phyloP scores from a whole-genome alignment of 768 basidiomycete genomes.

The Lactifluus hygrophoroides region DNA sequence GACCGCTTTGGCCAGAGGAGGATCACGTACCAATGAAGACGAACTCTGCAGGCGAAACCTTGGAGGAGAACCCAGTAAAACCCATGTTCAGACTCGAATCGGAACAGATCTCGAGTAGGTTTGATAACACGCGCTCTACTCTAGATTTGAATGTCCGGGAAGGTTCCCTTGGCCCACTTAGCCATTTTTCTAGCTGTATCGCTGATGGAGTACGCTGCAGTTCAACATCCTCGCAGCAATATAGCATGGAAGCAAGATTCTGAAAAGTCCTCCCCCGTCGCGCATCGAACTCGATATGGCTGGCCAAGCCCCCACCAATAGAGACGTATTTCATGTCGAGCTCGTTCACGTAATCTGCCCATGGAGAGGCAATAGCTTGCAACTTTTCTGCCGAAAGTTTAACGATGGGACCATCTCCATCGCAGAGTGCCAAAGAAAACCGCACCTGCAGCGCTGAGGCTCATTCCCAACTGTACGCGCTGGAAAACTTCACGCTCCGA shows the following conservation, averaged over 20 bases:
- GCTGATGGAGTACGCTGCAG: constrained; percentile 38
- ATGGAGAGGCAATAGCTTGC: constrained; percentile 66
- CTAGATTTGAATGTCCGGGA: constrained; percentile 40
- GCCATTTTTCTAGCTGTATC: constrained; percentile 45
- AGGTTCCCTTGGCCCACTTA: constrained; percentile 32
- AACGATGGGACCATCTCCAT: neutral
- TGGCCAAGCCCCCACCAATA: constrained; percentile 49
- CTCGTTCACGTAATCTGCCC: constrained; percentile 55
- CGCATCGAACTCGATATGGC: constrained; percentile 52
- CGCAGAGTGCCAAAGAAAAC: neutral
- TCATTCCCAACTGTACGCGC: constrained; percentile 73
- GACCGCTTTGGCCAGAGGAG: neutral
- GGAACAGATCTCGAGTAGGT: constrained; percentile 46
- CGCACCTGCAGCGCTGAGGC: constrained; percentile 63
- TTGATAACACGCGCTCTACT: constrained; percentile 45
- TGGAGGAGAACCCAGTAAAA: constrained; percentile 36
- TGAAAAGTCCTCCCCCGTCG: constrained; percentile 72
- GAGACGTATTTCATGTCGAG: constrained; percentile 50
- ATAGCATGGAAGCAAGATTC: constrained; percentile 60
- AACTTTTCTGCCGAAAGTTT: constrained; percentile 50
- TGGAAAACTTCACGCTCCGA: constrained; percentile 76
- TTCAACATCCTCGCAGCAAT: constrained; percentile 50
- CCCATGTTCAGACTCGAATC: constrained; percentile 29
- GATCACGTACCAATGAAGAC: constrained; percentile 61
- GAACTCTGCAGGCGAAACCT: constrained; percentile 69